Percentiles rank a stretch among this genome's conserved stretches.
These are phyloP conservation scores for Hondaea fermentalgiana DNA, from an alignment of 108 stramenopile genomes.

Conservation along the genomic window DNA sequence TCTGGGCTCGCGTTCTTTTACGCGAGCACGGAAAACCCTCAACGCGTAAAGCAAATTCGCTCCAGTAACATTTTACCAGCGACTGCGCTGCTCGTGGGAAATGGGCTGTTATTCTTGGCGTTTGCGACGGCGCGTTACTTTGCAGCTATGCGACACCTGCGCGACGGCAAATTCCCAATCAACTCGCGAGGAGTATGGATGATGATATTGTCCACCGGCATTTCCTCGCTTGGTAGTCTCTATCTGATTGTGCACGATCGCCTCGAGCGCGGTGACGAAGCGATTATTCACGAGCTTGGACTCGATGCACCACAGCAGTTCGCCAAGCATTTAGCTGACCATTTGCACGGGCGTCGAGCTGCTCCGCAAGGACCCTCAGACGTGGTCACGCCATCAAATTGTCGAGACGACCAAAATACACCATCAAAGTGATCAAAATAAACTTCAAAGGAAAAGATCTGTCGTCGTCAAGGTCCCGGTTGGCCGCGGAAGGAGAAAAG, in stretches of 20 bases:
- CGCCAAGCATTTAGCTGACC: not conserved
- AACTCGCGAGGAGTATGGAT: not conserved
- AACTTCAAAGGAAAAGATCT: not conserved
- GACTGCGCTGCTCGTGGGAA: not conserved
- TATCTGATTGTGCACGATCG: not conserved
- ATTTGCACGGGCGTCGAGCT: not conserved
- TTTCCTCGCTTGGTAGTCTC: not conserved
- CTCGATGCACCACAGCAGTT: not conserved
- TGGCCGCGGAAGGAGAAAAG: too few relatives aligned
- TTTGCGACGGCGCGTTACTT: not conserved
- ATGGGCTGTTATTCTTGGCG: not conserved
- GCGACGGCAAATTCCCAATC: not conserved
- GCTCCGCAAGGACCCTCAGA: too few relatives aligned
- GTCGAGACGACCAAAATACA: too few relatives aligned
- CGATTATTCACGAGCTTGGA: not conserved
- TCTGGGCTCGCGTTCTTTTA: slow-evolving; percentile 36
- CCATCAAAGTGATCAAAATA: not conserved
- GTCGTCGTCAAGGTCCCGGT: too few relatives aligned
- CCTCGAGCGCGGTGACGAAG: not conserved
- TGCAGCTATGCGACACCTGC: not conserved
- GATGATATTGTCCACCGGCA: not conserved
- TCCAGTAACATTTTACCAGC: not conserved
- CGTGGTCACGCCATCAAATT: too few relatives aligned
- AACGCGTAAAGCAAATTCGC: not conserved
- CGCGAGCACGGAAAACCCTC: not conserved